Evolutionary conservation across 257 asterid species (phyloP), one percentile per base, ranked within the genome.

Genomic region (Solanum verrucosum): DNA sequence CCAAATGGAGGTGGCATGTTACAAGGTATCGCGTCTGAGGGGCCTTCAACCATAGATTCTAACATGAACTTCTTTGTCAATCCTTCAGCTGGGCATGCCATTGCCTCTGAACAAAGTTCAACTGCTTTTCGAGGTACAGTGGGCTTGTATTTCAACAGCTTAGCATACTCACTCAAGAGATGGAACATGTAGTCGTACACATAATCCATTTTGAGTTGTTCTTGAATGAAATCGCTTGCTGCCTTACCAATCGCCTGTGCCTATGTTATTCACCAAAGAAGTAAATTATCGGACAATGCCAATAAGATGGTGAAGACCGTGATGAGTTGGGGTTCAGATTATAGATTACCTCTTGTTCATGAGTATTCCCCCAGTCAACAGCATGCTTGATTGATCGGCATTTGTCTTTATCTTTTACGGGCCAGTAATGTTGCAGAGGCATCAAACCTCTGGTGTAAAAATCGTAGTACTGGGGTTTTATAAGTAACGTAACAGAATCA

Each of bases 171-270:
- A 12, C 84, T 91, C 87, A 96, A 74, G 49, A 94, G 92, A 87
- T 95, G 99, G 89, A 96, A 93, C 97, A 96, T 96, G 95, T 95
- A 96, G 88, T 96, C 99, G 29, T 96, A 96, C 46, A 96, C 96
- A 52, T 91, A 92, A 8, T 94, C 96, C 92, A 95, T 94, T 60
- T 91, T 91, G 56, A 96, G 60, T 6, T 94, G 94, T 2, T 92
- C 91, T 34, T 91, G 93, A 56, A 94, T 86, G 90, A 94, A 96
- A 5, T 84, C 87, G 85, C 95, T 94, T 9, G 93, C 98, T 2
- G 92, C 95, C 77, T 59, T 91, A 31, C 99, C 98, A 18, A 96
- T 95, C 42, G 90, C 93, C 86, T 90, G 93, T 56, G 97, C 99
- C 99, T 96, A 94, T 77, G 34, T 72, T 21, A 42, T 74, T 5